These are phyloP conservation scores for Alloascoidea africana DNA, from an alignment of 805 yeast species.

Conservation along the genomic window DNA sequence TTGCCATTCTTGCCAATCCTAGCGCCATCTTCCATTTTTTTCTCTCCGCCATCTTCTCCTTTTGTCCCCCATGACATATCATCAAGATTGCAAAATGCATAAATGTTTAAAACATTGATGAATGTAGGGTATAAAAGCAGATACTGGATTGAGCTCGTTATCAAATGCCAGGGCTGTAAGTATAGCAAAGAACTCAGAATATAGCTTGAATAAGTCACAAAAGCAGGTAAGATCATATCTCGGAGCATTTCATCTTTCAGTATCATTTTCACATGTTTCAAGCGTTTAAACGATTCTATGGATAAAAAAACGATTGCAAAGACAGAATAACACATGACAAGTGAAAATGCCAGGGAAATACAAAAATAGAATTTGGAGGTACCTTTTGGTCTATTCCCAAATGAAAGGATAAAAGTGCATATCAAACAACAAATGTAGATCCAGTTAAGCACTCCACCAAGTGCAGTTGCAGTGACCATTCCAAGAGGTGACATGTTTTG, in stretches of 20 bases:
- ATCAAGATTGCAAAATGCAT: slow-evolving; percentile 58
- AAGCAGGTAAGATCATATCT: slow-evolving; percentile 15
- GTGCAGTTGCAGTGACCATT: slow-evolving; percentile 18
- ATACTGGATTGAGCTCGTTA: slow-evolving; percentile 22
- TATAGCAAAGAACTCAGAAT: slow-evolving; percentile 40
- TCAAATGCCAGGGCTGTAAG: slow-evolving; percentile 49
- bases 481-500: slow-evolving; percentile 22
- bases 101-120: slow-evolving; percentile 42
- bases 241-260: slow-evolving; percentile 8
- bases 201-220: slow-evolving; percentile 20
- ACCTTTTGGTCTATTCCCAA: slow-evolving; percentile 53
- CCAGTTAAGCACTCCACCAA: slow-evolving; percentile 38
- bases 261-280: slow-evolving; percentile 14
- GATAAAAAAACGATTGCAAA: slow-evolving; percentile 46
- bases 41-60: slow-evolving; percentile 38
- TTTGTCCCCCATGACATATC: slow-evolving; percentile 70
- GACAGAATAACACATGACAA: slow-evolving; percentile 44
- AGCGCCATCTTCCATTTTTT: slow-evolving; percentile 37
- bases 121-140: slow-evolving; percentile 36
- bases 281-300: slow-evolving; percentile 29
- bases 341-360: slow-evolving; percentile 38
- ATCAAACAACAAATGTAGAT: slow-evolving; percentile 40
- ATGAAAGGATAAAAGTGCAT: slow-evolving; percentile 44
- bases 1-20: too few species aligned
- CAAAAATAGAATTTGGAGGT: slow-evolving; percentile 38